A percentile compares a stretch with the other conserved stretches of the same genome.
Conservation (phyloP, 495 filamentous ascomycete genomes). For the Neurospora sp. region DNA sequence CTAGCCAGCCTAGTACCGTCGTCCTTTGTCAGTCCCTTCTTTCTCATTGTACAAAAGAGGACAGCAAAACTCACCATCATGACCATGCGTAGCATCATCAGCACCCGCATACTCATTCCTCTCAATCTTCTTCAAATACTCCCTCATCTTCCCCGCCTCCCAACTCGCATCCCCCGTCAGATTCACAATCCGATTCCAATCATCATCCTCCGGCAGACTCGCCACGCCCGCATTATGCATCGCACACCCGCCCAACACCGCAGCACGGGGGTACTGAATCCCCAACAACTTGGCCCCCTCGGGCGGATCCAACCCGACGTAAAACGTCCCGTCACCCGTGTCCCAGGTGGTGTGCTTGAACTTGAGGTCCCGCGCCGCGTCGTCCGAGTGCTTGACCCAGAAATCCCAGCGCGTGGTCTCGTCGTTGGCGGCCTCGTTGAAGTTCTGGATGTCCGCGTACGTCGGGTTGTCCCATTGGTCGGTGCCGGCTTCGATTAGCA, state of each 20-base stretch:
- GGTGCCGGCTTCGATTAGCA: constrained; percentile 55
- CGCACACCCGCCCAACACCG: constrained; percentile 38
- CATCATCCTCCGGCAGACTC: constrained; percentile 31
- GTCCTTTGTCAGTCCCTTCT: not conserved
- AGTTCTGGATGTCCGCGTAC: constrained; percentile 29
- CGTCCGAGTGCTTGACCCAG: constrained; percentile 41
- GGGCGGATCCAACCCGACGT: constrained; percentile 36
- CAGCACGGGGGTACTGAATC: constrained; percentile 39
- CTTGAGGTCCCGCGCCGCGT: constrained; percentile 29
- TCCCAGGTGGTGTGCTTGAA: constrained; percentile 37
- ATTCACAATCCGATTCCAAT: constrained; percentile 37
- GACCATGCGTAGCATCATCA: constrained; percentile 33
- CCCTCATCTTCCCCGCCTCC: constrained; percentile 35
- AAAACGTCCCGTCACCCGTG: constrained; percentile 34
- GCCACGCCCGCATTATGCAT: constrained; percentile 40
- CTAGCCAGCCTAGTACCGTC: constrained; percentile 28
- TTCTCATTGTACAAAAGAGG: not conserved
- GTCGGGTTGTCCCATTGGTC: constrained; percentile 45
- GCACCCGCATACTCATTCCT: constrained; percentile 30
- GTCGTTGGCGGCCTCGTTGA: constrained; percentile 36
- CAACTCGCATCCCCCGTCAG: constrained; percentile 36
- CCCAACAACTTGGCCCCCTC: constrained; percentile 32
- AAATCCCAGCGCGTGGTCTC: constrained; percentile 41
- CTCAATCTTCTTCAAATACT: constrained; percentile 35
- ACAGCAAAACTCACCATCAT: constrained; percentile 16